Conservation (phyloP, 2,329 filamentous ascomycete genomes). For the Nemania sp. region DNA sequence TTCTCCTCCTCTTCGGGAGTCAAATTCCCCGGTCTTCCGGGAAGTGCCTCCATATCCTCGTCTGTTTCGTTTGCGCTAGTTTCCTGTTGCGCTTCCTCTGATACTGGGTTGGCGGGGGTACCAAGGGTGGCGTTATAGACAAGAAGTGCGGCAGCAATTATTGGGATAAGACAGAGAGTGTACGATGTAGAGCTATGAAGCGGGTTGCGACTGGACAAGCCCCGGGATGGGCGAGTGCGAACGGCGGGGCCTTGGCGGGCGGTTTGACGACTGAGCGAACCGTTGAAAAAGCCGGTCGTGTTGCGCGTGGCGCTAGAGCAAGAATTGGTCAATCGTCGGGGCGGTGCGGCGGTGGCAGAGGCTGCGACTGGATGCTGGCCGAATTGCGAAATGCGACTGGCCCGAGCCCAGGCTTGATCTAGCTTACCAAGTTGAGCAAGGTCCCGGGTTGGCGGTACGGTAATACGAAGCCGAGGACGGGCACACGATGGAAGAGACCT, state of each 20-base stretch:
- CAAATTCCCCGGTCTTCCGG: constrained; percentile 82
- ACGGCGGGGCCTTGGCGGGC: not conserved
- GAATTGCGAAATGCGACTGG: constrained; percentile 9
- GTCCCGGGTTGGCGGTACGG: constrained; percentile 12
- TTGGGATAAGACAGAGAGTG: constrained; percentile 31
- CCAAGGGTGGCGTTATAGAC: constrained; percentile 24
- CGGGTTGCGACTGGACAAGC: constrained; percentile 2
- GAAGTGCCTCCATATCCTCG: constrained; percentile 45
- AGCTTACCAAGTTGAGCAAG: constrained; percentile 1
- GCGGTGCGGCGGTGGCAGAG: constrained; percentile 2
- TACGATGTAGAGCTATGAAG: constrained; percentile 28
- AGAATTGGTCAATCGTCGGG: not conserved
- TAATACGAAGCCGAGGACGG: constrained; percentile 1
- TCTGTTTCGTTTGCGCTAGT: constrained; percentile 13
- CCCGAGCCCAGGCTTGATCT: constrained; percentile 16
- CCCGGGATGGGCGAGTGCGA: not conserved
- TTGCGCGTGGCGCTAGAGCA: not conserved
- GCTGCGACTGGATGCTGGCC: constrained; percentile 3
- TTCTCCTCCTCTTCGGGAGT: constrained; percentile 89
- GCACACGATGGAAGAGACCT: not conserved
- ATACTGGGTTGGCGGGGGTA: not conserved
- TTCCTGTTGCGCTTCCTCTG: constrained; percentile 13
- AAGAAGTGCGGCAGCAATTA: constrained; percentile 29
- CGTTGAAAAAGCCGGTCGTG: not conserved
- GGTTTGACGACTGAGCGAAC: not conserved